A percentile compares a stretch with the other conserved stretches of the same genome.
Conservation (phyloP, 2,329 filamentous ascomycete genomes). For the Trichothecium roseum region DNA sequence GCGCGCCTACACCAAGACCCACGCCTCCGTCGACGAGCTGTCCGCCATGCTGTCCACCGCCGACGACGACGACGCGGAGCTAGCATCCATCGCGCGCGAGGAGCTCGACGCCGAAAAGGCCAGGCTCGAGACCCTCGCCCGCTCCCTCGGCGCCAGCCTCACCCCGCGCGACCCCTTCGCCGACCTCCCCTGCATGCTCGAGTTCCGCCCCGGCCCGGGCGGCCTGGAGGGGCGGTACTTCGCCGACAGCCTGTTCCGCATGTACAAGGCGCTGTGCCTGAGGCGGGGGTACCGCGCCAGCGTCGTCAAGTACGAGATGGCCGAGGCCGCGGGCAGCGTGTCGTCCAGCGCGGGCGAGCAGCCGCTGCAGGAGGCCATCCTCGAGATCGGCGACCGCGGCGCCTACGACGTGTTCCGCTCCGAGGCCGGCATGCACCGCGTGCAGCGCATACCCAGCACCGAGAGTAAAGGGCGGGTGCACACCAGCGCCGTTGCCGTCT, state of each 20-base stretch:
- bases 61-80: slow-evolving; percentile 47
- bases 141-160: slow-evolving; percentile 62
- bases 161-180: slow-evolving; percentile 87
- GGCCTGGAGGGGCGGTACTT: slow-evolving; percentile 89
- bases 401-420: slow-evolving; percentile 74
- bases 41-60: slow-evolving; percentile 27
- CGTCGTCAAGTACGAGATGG: slow-evolving; percentile 70
- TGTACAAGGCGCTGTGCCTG: slow-evolving; percentile 77
- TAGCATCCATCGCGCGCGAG: slow-evolving; percentile 68
- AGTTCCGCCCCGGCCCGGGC: slow-evolving; percentile 85
- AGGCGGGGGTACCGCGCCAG: slow-evolving; percentile 55
- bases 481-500: slow-evolving; percentile 83
- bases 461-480: slow-evolving; percentile 88
- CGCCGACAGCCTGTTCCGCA: slow-evolving; percentile 73
- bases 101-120: slow-evolving; percentile 61
- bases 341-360: slow-evolving; percentile 47
- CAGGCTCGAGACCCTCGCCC: slow-evolving; percentile 52
- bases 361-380: slow-evolving; percentile 74
- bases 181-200: slow-evolving; percentile 78
- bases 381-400: slow-evolving; percentile 68
- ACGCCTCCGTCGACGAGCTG: slow-evolving; percentile 44
- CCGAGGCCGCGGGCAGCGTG: slow-evolving; percentile 51
- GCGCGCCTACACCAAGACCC: slow-evolving; percentile 45
- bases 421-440: slow-evolving; percentile 90
- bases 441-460: slow-evolving; percentile 86